Base-by-base conservation (phyloP, 2,329 filamentous ascomycete genomes). In the Tolypocladium guangdongense region DNA sequence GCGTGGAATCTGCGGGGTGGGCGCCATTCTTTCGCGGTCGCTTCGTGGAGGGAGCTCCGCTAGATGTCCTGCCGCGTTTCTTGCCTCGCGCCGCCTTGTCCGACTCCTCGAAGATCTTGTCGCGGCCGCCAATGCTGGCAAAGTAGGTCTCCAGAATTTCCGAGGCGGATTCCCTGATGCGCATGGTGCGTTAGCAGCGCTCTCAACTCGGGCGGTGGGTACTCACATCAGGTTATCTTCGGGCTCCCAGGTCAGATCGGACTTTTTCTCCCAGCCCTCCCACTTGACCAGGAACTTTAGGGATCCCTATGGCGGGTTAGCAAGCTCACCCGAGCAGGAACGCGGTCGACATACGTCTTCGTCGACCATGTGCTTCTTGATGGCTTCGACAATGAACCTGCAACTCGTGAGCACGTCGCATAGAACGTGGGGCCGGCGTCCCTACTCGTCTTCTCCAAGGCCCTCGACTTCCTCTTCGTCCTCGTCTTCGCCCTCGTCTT, bases 201-300 rank as follows among this genome's bases (percentile, higher is more conserved):
- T 11, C n/a, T 33, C 1, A 6, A 14, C 16, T 12, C 43, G 4
- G 4, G 27, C 27, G 18, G 22, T 5, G 33, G 22, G 22, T 16
- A 55, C 63, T 50, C 58, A 69, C 68, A 58, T 45, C 7, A 70
- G 60, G 55, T 90, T 91, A 12, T 82, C 81, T 60, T 88, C 84
- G 0, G 86, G 84, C 64, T 93, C 88, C 88, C 87, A 92, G 0
- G 88, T 93, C 62, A 81, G 70, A 59, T 93, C 88, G 0, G 73
- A 67, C 56, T 83, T 82, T 56, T 83, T 79, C 0, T 87, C 81
- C 57, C 85, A 93, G 3, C 88, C 88, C 58, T 88, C 81, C 88
- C 88, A 93, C 62, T 92, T 90, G 37, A 93, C 86, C 51, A 85
- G 77, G 63, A 86, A 90, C 48, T 77, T 75, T 0, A 83, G 62